Base-by-base conservation (phyloP, 768 basidiomycete species). In the Podaxis carcinomalis region DNA sequence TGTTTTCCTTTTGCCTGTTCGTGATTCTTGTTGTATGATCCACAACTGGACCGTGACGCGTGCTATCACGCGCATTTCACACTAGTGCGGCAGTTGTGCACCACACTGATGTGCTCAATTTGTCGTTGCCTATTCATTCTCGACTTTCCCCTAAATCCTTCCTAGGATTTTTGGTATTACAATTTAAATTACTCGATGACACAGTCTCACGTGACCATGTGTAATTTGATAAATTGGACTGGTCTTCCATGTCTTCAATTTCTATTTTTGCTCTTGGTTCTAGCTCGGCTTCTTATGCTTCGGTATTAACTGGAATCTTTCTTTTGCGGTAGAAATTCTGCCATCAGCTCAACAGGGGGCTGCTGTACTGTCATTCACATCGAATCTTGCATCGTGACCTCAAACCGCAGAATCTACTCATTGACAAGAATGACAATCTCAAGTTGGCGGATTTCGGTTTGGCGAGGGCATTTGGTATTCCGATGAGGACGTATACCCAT, bases 401-500 rank as follows among this genome's bases (percentile, higher is more conserved):
- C 66, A 98, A 96, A 74, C 94, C 94, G 0, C 95, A 98, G 76
- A 98, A 98, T 74, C 77, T 98, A 59, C 82, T 98, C 62, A 97
- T 98, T 71, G 89, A 95, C 78, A 88, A 86, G 65, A 77, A 85
- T 56, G 87, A 92, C 64, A 96, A 97, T 71, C 83, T 98, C 57
- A 98, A 98, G 75, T 84, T 98, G 25, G 95, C 93, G 13, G 96
- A 98, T 76, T 98, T 98, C 69, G 96, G 96, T 44, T 82, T 98
- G 47, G 95, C 96, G 1, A 81, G 96, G 62, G 96, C 96, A 10
- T 99, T 99, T 72, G 97, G 97, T 61, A 98, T 99, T 67, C 97
- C 97, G 44, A 88, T 99, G 80, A 82, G 97, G 67, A 97, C 96
- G n/a, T 99, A 98, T 73, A 99, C 96, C 14, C 97, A 98, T 70